Conservation (phyloP, 495 filamentous ascomycete genomes). For the Schizothecium vesticola region DNA sequence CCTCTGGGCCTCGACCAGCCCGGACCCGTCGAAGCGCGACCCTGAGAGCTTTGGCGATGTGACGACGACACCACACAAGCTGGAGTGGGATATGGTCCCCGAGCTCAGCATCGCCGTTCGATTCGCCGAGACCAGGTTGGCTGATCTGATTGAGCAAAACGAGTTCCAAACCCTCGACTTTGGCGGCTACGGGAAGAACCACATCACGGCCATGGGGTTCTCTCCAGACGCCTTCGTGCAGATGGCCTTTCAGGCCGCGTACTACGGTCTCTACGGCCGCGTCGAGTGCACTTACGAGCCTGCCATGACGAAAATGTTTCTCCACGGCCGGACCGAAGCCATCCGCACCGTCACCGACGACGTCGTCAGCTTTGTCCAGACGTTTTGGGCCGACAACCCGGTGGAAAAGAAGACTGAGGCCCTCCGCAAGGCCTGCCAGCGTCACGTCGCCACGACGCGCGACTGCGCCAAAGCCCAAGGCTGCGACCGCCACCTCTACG, state of each 20-base stretch:
- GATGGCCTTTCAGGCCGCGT: slow-evolving; percentile 98
- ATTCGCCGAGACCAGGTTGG: slow-evolving; percentile 91
- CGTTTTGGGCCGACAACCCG: slow-evolving; percentile 91
- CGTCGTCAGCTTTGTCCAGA: slow-evolving; percentile 77
- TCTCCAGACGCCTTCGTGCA: slow-evolving; percentile 97
- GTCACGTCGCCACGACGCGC: slow-evolving; percentile 72
- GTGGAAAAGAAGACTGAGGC: slow-evolving; percentile 77
- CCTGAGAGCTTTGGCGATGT: slow-evolving; percentile 92
- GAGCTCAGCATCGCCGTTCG: slow-evolving; percentile 87
- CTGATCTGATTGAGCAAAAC: slow-evolving; percentile 93
- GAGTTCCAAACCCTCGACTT: slow-evolving; percentile 95
- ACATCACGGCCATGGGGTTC: slow-evolving; percentile 94
- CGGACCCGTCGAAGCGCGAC: slow-evolving; percentile 91
- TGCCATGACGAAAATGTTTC: slow-evolving; percentile 92
- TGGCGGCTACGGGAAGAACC: slow-evolving; percentile 85
- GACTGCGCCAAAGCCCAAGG: slow-evolving; percentile 88
- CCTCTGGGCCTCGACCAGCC: slow-evolving; percentile 84
- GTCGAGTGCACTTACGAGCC: slow-evolving; percentile 96
- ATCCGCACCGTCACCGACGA: slow-evolving; percentile 81
- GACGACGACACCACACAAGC: slow-evolving; percentile 86
- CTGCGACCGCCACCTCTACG: slow-evolving; percentile 91
- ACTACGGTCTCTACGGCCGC: slow-evolving; percentile 93
- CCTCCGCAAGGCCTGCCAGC: slow-evolving; percentile 74
- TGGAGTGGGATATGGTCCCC: slow-evolving; percentile 96
- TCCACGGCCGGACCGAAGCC: slow-evolving; percentile 92